Evolutionary conservation across 2,329 filamentous ascomycete species (phyloP), one percentile per base, ranked within the genome.

Genomic region (Triangularia setosa): DNA sequence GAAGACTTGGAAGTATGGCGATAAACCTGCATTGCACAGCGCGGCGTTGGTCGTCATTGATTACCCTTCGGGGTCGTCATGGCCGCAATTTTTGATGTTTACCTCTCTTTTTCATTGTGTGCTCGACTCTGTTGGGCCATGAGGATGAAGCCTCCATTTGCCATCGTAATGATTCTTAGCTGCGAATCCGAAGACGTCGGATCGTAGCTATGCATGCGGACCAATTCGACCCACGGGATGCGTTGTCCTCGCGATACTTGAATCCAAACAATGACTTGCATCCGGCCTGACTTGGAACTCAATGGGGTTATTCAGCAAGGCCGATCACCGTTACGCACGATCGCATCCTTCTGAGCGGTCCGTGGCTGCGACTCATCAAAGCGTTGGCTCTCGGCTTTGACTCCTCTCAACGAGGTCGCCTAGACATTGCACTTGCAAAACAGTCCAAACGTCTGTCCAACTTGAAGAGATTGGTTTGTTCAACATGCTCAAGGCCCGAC

Each of bases 71-170:
- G 58, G 58, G 58, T 44, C 58, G 58, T 52, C 27, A 35, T 44
- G 35, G 58, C 33, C 25, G 58, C 3, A 60, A 60, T 60, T 60
- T 60, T 60, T 60, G 58, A 60, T 60, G 27, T 60, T 30, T 44
- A 6, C 35, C 18, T 16, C 58, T 60, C 30, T 52, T 60, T 60
- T 60, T 60, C 58, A 25, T 40, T 27, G 16, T 60, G 58, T 33
- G 16, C 21, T 25, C 25, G 40, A 35, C 40, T 52, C 14, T 25
- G 58, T 60, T 23, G 58, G 21, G 58, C 40, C 58, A 60, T 44
- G 35, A 40, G 40, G 58, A 60, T 52, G 58, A 52, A 60, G 58
- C 14, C 35, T 44, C 35, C 1, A 3, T 28, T 28, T 28, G 7
- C 11, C 11, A 11, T 30, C 7, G 27, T 30, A 11, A 30, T 30